phyloP scores from a whole-genome alignment of 805 yeast species.

The Candida chilensis region DNA sequence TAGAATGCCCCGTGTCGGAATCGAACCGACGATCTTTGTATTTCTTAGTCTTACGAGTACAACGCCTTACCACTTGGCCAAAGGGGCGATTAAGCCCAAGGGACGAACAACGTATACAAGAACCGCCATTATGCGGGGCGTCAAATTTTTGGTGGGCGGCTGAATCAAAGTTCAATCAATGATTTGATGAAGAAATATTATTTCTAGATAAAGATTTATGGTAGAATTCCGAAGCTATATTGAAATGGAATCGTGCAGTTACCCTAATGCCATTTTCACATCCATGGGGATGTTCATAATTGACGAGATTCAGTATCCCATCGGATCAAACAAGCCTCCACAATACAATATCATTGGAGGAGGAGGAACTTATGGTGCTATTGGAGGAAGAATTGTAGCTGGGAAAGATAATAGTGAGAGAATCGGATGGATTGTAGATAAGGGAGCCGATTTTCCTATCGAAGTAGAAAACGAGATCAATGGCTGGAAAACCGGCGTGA shows the following conservation, averaged over 20 bases:
- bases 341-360: slow-evolving; percentile 69
- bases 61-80: slow-evolving; percentile 1
- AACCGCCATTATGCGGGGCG: too few relatives aligned
- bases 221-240: too few relatives aligned
- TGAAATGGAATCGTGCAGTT: too few relatives aligned
- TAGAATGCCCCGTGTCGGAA: slow-evolving; percentile 1
- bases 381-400: slow-evolving; percentile 60
- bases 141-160: too few relatives aligned
- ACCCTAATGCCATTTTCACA: slow-evolving; percentile 31
- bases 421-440: slow-evolving; percentile 68
- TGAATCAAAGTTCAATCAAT: too few relatives aligned
- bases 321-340: slow-evolving; percentile 16
- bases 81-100: too few relatives aligned
- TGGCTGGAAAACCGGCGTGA: slow-evolving; percentile 54
- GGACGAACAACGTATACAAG: too few relatives aligned
- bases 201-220: too few relatives aligned
- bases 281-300: slow-evolving; percentile 86
- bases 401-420: slow-evolving; percentile 19
- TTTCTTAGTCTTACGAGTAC: neutral
- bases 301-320: slow-evolving; percentile 68
- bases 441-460: slow-evolving; percentile 70
- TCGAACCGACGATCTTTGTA: slow-evolving; percentile 1
- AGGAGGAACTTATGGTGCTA: slow-evolving; percentile 75
- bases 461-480: slow-evolving; percentile 32
- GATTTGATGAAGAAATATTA: too few relatives aligned